Evolutionary conservation across 495 filamentous ascomycete species (phyloP), one percentile per base, ranked within the genome.

Genomic region (Saxispiralis lemnorum): DNA sequence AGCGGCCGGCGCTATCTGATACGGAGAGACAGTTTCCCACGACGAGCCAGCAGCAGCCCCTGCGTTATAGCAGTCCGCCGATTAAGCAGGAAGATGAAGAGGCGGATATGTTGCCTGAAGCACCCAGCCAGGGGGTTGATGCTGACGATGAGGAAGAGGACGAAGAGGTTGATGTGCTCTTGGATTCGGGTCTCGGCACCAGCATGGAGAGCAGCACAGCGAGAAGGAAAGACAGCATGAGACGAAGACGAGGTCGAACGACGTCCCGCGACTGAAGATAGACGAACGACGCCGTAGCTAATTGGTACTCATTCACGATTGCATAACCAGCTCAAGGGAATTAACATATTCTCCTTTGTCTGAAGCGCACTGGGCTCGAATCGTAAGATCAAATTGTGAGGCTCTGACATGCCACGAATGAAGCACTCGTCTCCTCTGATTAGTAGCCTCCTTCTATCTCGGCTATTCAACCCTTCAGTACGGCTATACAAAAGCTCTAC

Each of bases 11-110:
- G 39, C 45, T 68, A 1, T 72, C 68, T 5, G 65, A 68, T 35
- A 67, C 67, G 1, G 63, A 65, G 14, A 56, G 69, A 21, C 68
- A 65, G 4, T 78, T 78, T 43, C 72, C 75, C n/a, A 73, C 67
- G 4, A 62, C 66, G 41, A 62, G 62, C 3, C 59, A 63, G 7
- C 71, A 73, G 51, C 51, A 59, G 35, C 65, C 69, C 6, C 54
- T 78, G 30, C 65, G 41, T 9, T 53, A 53, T 31, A n/a, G 16
- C 9, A 48, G 38, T 5, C 39, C 53, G 21, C 18, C 14, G 10
- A 45, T 51, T n/a, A 58, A 55, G 33, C 35, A 56, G 19, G 43
- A 56, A 18, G 42, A 47, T 16, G 51, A 46, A 9, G 46, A 36
- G 11, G 44, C 37, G 6, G 35, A 21, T 1, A 6, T 50, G 16